These are phyloP conservation scores for Lachnellula willkommii DNA, from an alignment of 2,329 filamentous ascomycete species.

Conservation along the genomic window DNA sequence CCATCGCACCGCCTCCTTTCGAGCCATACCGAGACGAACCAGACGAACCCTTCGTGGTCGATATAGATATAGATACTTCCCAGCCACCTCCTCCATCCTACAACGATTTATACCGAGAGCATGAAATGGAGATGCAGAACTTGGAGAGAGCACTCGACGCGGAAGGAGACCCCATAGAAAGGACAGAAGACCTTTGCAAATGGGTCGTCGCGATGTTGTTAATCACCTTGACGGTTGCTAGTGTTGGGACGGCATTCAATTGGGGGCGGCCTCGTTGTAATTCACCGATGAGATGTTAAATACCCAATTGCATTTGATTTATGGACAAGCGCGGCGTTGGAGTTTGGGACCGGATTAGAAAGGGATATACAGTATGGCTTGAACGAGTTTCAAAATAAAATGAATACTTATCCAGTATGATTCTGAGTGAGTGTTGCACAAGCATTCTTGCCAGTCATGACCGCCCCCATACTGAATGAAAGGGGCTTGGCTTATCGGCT, in stretches of 20 bases:
- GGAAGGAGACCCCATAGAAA: slow-evolving; percentile 19
- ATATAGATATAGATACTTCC: slow-evolving; percentile 21
- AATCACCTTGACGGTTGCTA: slow-evolving; percentile 23
- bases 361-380: no score
- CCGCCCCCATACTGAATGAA: neutral
- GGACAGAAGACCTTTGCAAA: slow-evolving; percentile 26
- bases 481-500: neutral
- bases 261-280: slow-evolving; percentile 19
- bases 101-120: slow-evolving; percentile 19
- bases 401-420: no score
- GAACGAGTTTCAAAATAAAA: no score
- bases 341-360: neutral
- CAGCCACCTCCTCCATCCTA: slow-evolving; percentile 24
- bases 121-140: slow-evolving; percentile 17
- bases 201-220: slow-evolving; percentile 29
- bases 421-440: neutral
- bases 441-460: neutral
- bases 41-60: slow-evolving; percentile 25
- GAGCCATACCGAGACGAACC: slow-evolving; percentile 28
- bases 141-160: slow-evolving; percentile 17
- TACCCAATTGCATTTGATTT: neutral
- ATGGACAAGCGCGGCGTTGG: neutral
- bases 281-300: neutral
- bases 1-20: slow-evolving; percentile 4
- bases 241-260: slow-evolving; percentile 27